Percentiles rank a stretch among this genome's conserved stretches.
Evolutionary conservation across 495 filamentous ascomycete species (phyloP).

Genomic region (Aspergillus homomorphus): DNA sequence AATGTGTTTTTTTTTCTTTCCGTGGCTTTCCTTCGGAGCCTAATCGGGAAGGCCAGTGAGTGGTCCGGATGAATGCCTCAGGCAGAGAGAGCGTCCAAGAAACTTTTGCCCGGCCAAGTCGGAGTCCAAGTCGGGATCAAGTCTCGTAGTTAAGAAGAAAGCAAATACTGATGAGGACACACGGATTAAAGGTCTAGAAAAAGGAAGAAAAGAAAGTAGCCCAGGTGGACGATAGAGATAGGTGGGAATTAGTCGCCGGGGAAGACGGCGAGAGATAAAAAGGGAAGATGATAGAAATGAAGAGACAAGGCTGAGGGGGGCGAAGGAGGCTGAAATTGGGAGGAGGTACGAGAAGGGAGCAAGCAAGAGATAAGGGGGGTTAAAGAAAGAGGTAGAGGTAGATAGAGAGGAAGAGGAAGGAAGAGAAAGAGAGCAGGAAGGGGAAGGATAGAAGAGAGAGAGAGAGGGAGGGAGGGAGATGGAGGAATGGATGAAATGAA

Average conservation of each 20-base stretch:
- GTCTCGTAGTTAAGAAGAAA: too few species aligned
- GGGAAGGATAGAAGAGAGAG: conserved; percentile 18
- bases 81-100: not conserved
- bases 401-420: conserved; percentile 29
- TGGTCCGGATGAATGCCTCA: not conserved
- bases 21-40: conserved; percentile 16
- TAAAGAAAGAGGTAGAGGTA: conserved; percentile 11
- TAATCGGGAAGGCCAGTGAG: conserved; percentile 4
- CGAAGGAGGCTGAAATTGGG: conserved; percentile 25
- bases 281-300: conserved; percentile 12
- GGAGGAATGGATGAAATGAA: conserved; percentile 30
- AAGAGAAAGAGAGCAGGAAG: conserved; percentile 25
- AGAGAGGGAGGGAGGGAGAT: conserved; percentile 26
- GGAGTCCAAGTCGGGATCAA: too few species aligned
- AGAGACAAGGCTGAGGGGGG: conserved; percentile 25
- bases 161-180: too few species aligned
- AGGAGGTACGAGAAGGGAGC: conserved; percentile 12
- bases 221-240: conserved; percentile 5
- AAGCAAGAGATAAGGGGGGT: conserved; percentile 15
- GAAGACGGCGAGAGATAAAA: conserved; percentile 12
- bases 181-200: conserved; percentile 9
- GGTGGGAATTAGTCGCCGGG: not conserved
- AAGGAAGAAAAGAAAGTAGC: conserved; percentile 10
- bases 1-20: conserved; percentile 12
- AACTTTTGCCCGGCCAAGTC: not conserved